Conservation (phyloP, 2,329 filamentous ascomycete species). For the Diaporthe vaccinii region DNA sequence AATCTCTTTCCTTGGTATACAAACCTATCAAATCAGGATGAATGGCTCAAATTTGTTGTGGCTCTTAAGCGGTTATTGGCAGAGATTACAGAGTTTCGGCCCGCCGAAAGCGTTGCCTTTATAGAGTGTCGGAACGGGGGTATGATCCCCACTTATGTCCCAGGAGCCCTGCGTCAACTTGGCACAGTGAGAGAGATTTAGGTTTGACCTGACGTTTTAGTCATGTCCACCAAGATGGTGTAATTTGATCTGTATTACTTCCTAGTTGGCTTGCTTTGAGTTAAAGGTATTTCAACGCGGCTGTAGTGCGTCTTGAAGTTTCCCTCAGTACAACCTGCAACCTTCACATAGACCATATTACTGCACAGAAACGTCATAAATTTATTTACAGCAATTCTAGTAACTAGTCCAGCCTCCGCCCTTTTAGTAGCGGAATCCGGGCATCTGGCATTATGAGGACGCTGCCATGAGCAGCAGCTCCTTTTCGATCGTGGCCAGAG, state of each 20-base stretch:
- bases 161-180: neutral
- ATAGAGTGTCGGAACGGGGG: neutral
- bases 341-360: neutral
- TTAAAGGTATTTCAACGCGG: neutral
- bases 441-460: neutral
- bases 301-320: neutral
- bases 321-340: neutral
- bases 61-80: neutral
- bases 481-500: constrained; percentile 8
- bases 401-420: neutral
- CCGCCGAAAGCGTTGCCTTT: neutral
- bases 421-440: neutral
- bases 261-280: neutral
- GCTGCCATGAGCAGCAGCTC: constrained; percentile 6
- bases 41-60: neutral
- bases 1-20: neutral
- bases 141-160: neutral
- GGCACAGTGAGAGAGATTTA: neutral
- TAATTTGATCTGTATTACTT: neutral
- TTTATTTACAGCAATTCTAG: neutral
- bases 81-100: constrained; percentile 5
- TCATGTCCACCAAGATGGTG: neutral
- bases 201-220: neutral
- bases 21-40: too few relatives aligned
- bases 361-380: neutral